Base-by-base conservation (phyloP, 2,329 filamentous ascomycete genomes). In the Fusarium dimerum region DNA sequence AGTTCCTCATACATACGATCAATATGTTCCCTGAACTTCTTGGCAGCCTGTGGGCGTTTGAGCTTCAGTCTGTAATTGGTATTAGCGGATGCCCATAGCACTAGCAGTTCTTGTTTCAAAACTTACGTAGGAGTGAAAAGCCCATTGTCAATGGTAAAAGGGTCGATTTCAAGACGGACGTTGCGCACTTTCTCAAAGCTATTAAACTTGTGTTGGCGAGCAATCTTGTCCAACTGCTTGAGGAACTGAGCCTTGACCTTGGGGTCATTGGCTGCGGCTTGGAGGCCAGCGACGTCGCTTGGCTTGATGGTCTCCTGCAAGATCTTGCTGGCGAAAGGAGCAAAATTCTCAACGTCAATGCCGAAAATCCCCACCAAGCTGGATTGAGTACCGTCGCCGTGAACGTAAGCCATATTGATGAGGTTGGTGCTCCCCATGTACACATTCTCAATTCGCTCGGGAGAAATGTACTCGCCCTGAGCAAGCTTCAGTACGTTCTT, bases 401-500 rank as follows among this genome's bases (percentile, higher is more conserved):
- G 93, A 26, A 97, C 90, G 68, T 90, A 97, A 3, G 87, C 92
- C 67, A 88, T 88, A 18, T 86, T 83, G 26, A 97, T 76, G 62
- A 92, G 86, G 59, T 84, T 87, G 57, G 86, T 86, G 74, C 88
- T 92, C 57, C 89, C 90, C 57, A 95, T 79, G 72, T 92, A 95
- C 36, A 96, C 88, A 71, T 96, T 97, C 78, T 99, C 94, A 68
- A 99, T 90, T 51, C 92, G 90, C 76, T 99, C 94, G 13, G 94
- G 94, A 2, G 92, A 96, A 66, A 99, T 91, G 75, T 99, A 99
- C 76, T 99, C 94, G 71, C 94, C 94, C 74, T 99, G 94, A 0
- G 93, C 87, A 50, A 99, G 84, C 82, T 99, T 99, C 69, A 99
- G 85, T n/a, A 99, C 90, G 74, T 97, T 97, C 88, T 99, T 99